A percentile compares a stretch with the other conserved stretches of the same genome.
Evolutionary conservation across 352 stramenopile genomes (phyloP).

Genomic region (Globisporangium lucens): DNA sequence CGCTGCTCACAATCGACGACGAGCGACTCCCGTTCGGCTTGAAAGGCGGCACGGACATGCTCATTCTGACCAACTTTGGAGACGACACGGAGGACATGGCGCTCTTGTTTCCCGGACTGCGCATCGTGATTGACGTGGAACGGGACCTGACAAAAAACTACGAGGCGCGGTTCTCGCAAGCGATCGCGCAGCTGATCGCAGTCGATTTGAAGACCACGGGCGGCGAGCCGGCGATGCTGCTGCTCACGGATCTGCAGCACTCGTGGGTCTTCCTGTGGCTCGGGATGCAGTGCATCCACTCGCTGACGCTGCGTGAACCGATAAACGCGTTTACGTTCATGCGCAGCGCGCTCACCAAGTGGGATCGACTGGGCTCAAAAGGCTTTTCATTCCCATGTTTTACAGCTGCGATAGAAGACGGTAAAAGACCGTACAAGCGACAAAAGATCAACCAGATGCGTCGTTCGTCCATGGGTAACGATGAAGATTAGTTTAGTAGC

Average conservation of each 20-base stretch:
- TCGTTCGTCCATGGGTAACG: not conserved
- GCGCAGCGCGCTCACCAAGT: constrained; percentile 3
- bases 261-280: constrained; percentile 15
- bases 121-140: constrained; percentile 7
- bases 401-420: not conserved
- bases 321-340: constrained; percentile 7
- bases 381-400: constrained; percentile 1
- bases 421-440: constrained; percentile 8
- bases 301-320: not conserved
- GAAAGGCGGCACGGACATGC: constrained; percentile 10
- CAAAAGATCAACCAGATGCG: constrained; percentile 9
- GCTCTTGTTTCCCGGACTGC: constrained; percentile 9
- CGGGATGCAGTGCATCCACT: constrained; percentile 9
- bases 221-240: constrained; percentile 6
- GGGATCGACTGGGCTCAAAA: not conserved
- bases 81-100: constrained; percentile 12
- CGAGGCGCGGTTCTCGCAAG: constrained; percentile 7
- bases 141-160: constrained; percentile 5
- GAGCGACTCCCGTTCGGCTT: constrained; percentile 9
- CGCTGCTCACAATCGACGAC: constrained; percentile 10
- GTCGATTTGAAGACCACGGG: constrained; percentile 10
- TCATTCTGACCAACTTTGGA: constrained; percentile 11
- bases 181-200: constrained; percentile 9
- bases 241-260: constrained; percentile 10
- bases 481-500: not conserved